Evolutionary conservation across 2,329 filamentous ascomycete species (phyloP).

Genomic region (Kalaharituber pfeilii): DNA sequence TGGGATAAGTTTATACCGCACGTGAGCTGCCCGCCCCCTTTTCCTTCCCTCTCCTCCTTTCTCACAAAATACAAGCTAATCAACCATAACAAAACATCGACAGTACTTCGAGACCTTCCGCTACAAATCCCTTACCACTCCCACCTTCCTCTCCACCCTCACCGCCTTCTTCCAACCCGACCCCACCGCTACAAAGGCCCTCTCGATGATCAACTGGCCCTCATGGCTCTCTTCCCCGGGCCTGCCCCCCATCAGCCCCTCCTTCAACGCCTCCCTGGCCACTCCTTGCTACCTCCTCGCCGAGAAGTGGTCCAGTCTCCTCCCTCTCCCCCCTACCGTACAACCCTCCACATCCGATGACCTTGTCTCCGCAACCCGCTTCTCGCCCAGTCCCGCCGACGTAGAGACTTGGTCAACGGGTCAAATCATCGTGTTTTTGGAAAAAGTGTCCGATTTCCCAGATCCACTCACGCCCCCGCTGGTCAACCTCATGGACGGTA

Average conservation of each 20-base stretch:
- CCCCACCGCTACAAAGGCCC: slow-evolving; percentile 41
- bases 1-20: slow-evolving; percentile 93
- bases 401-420: slow-evolving; percentile 62
- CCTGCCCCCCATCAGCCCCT: slow-evolving; percentile 62
- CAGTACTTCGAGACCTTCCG: slow-evolving; percentile 73
- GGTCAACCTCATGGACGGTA: slow-evolving; percentile 52
- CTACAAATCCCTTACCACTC: slow-evolving; percentile 75
- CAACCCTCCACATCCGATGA: background rate
- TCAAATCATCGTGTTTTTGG: slow-evolving; percentile 81
- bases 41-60: too few species aligned
- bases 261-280: slow-evolving; percentile 75
- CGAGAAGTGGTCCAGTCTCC: slow-evolving; percentile 55
- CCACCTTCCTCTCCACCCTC: slow-evolving; percentile 81
- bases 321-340: slow-evolving; percentile 27
- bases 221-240: slow-evolving; percentile 76
- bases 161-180: slow-evolving; percentile 67
- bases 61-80: too few species aligned
- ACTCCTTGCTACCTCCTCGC: slow-evolving; percentile 72
- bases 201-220: slow-evolving; percentile 68
- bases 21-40: slow-evolving; percentile 21
- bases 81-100: slow-evolving; percentile 5
- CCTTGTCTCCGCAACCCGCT: slow-evolving; percentile 7
- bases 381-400: slow-evolving; percentile 50
- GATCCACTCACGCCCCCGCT: slow-evolving; percentile 46
- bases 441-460: slow-evolving; percentile 52